Evolutionary conservation across 164 flowering plant genomes (phyloP), one percentile per base, ranked within the genome.

Genomic region (Vitis riparia): DNA sequence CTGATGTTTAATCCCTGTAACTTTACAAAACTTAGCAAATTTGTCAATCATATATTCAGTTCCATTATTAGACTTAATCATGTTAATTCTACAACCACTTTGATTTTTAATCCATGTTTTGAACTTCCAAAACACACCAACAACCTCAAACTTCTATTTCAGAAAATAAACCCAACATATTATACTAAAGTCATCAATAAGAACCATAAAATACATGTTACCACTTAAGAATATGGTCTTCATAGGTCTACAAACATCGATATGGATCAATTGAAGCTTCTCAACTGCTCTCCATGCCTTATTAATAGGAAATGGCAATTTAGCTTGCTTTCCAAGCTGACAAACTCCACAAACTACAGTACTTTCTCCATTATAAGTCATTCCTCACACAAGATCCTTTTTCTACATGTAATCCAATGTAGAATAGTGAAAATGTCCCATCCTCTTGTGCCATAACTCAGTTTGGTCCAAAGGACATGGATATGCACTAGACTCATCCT

Each of bases 161-260:
- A 66, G 8, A 44, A 55, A 67, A 16, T 30, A 67, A n/a, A 56
- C 62, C 52, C 52, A 56, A 8, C 30, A 14, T 62, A 55, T 67
- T 2, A 61, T 67, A 0, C 52, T 51, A 15, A 9, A 44, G 15
- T 67, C 70, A 56, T 67, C 51, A 55, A 56, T 67, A n/a, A 67
- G 56, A 14, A 67, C 37, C 8, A 67, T 11, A 55, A 67, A 67
- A 17, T 37, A 56, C 13, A 10, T 67, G 30, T 67, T 67, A 15
- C 47, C 9, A 16, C 8, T n/a, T 1, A 16, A n/a, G 5, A 44
- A 30, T 4, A 7, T 13, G 2, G 52, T 56, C 14, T 17, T 55
- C 55, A 56, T 67, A 2, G 62, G 62, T 2, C 62, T 51, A 56
- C 30, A 67, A 6, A 55, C 10, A 29, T 55, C 62, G 14, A 62